Evolutionary conservation across 2,329 filamentous ascomycete genomes (phyloP), one percentile per base, ranked within the genome.

Genomic region (Tolypocladium ovalisporum): DNA sequence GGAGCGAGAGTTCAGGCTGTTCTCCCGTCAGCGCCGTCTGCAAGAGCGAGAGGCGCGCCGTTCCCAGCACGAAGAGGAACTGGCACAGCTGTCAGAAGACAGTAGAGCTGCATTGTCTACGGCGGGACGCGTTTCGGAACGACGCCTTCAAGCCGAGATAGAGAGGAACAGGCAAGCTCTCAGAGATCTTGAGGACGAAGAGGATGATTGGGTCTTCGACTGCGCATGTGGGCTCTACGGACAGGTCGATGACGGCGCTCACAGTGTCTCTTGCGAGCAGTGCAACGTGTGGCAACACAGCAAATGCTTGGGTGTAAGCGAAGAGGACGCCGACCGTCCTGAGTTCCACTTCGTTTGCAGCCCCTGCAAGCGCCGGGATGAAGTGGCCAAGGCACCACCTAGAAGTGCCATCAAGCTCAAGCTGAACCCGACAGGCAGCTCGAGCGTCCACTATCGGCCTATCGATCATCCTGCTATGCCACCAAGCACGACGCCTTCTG

Each of bases 221-320:
- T 99, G 94, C 69, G 81, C 89, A 32, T 99, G 94, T 70, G 93
- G 93, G 32, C 81, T 91, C 27, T 86, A 96, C 70, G 94, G 94
- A 27, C 87, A 95, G 64, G 89, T 97, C 59, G 94, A 99, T 65
- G 94, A 97, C 69, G 94, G 94, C 39, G 87, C 90, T 9, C 92
- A 96, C 68, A 96, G 91, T 69, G 86, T 99, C 62, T 89, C 92
- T 34, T 99, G 94, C 73, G 94, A 99, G 68, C 86, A 80, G 63
- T 99, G 94, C 76, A 95, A 87, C 68, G 87, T 96, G 53, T 99
- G 94, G 94, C 93, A 97, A 70, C 94, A 99, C 68, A 96, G 91
- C 77, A 90, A 88, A 65, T 99, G 94, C 68, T 82, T 96, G 59
- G 87, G 86, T 44, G 88, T 97, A 61, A 81, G 82, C 52, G 83